Evolutionary conservation across 768 basidiomycete genomes (phyloP).

Genomic region (Lentinula raphanica): DNA sequence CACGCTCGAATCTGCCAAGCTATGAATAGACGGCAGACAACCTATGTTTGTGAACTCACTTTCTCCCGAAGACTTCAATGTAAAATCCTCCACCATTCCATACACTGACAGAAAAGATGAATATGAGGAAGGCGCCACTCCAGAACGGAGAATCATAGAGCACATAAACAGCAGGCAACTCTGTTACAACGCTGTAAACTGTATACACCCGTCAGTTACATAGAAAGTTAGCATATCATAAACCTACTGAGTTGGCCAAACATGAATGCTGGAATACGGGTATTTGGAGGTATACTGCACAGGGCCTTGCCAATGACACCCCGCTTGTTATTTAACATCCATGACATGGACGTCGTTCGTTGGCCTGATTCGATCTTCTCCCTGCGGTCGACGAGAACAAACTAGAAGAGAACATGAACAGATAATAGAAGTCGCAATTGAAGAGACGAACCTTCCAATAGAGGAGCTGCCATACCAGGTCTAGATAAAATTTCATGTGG

Average conservation of each 20-base stretch:
- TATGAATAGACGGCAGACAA: not conserved
- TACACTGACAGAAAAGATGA: constrained; percentile 80
- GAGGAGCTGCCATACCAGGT: constrained; percentile 85
- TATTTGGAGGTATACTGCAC: constrained; percentile 50
- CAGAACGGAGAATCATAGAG: constrained; percentile 77
- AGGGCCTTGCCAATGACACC: constrained; percentile 75
- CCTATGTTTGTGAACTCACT: constrained; percentile 48
- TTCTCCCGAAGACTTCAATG: constrained; percentile 94
- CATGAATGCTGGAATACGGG: constrained; percentile 75
- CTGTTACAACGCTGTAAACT: constrained; percentile 86
- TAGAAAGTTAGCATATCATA: constrained; percentile 6
- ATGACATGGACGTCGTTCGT: constrained; percentile 87
- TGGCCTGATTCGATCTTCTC: constrained; percentile 89
- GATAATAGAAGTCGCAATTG: not conserved
- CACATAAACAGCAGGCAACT: constrained; percentile 77
- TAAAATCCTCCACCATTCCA: constrained; percentile 98
- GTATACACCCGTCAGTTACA: constrained; percentile 1
- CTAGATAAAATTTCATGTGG: constrained; percentile 33
- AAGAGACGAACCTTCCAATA: constrained; percentile 75
- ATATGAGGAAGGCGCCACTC: constrained; percentile 72
- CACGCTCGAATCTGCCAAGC: constrained; percentile 75
- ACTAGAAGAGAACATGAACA: constrained; percentile 33
- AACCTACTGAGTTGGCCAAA: constrained; percentile 66
- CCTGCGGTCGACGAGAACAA: constrained; percentile 82
- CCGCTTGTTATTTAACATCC: constrained; percentile 81